Evolutionary conservation across 1,284 basidiomycete genomes (phyloP).

Genomic region (Tilletia horrida): DNA sequence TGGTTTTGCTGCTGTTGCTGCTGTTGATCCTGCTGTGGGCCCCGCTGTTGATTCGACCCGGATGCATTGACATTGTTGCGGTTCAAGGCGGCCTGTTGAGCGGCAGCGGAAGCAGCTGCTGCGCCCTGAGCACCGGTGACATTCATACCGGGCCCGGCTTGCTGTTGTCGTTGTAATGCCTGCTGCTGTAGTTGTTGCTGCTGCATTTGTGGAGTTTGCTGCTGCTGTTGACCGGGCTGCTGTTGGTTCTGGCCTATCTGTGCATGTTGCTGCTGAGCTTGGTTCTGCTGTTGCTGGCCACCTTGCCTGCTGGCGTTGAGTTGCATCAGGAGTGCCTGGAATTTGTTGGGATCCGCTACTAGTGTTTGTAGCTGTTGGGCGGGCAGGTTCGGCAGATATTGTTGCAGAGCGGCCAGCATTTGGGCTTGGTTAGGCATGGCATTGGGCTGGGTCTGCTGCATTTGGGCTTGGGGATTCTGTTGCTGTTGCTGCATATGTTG

Average conservation of each 20-base stretch:
- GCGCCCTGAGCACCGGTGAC: constrained; percentile 18
- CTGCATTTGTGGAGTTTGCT: constrained; percentile 24
- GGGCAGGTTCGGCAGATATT: constrained; percentile 2
- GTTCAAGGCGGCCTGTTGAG: constrained; percentile 21
- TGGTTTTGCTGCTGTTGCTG: constrained; percentile 27
- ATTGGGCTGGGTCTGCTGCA: constrained; percentile 23
- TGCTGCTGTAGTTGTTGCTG: constrained; percentile 21
- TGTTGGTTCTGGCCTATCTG: constrained; percentile 35
- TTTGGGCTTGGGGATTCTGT: constrained; percentile 23
- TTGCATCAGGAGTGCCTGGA: background rate
- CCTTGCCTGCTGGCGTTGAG: constrained; percentile 6
- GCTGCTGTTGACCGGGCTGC: constrained; percentile 37
- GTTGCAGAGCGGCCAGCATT: constrained; percentile 33
- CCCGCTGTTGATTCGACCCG: constrained; percentile 24
- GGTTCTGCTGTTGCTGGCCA: constrained; percentile 3
- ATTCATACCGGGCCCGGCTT: constrained; percentile 26
- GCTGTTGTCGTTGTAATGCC: constrained; percentile 27
- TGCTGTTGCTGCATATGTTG: constrained; percentile 22
- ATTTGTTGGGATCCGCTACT: background rate
- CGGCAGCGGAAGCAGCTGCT: constrained; percentile 1
- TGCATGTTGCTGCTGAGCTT: constrained; percentile 34
- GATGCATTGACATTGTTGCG: constrained; percentile 26
- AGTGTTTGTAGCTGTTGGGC: background rate
- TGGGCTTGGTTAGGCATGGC: constrained; percentile 30
- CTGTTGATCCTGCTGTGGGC: constrained; percentile 21